These are phyloP conservation scores for Solanum ahanhuiri DNA, from an alignment of 257 asterid genomes.

Conservation along the genomic window DNA sequence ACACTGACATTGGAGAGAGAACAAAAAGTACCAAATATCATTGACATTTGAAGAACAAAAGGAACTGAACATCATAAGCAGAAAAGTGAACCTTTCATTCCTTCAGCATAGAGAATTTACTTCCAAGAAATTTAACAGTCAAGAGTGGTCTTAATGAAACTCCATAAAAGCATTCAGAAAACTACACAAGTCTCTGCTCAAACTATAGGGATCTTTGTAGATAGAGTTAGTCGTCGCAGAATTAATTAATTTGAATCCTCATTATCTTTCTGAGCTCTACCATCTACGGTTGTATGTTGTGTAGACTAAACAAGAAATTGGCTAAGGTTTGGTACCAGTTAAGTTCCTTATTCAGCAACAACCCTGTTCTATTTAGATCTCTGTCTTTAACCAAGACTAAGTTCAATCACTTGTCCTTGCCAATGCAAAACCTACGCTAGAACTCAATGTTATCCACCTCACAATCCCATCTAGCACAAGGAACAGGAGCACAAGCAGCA, in stretches of 20 bases:
- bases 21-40: neutral
- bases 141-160: neutral
- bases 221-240: neutral
- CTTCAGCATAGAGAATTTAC: neutral
- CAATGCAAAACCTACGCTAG: neutral
- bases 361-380: neutral
- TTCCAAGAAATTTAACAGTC: neutral
- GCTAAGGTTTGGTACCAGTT: neutral
- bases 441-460: neutral
- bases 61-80: neutral
- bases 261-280: neutral
- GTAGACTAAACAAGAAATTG: neutral
- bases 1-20: neutral
- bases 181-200: neutral
- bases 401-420: neutral
- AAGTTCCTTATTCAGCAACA: neutral
- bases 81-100: neutral
- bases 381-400: neutral
- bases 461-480: neutral
- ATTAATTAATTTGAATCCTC: neutral
- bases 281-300: neutral
- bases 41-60: neutral
- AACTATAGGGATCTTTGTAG: neutral
- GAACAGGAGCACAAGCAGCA: neutral
- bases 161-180: neutral